phyloP scores from a whole-genome alignment of 805 yeast species.

The Barnettozyma siamensis region DNA sequence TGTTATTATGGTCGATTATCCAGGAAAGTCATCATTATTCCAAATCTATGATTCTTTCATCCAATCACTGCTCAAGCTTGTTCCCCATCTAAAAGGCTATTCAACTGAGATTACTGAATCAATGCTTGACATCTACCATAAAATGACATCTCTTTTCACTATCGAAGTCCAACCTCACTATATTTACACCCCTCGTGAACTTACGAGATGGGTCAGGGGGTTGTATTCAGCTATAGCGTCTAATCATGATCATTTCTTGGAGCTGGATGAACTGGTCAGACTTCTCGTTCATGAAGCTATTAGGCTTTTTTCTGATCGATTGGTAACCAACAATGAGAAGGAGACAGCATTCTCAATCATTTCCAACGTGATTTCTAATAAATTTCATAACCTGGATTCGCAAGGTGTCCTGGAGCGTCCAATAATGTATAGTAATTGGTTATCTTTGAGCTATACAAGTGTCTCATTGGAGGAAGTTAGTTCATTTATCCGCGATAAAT shows the following conservation, averaged over 20 bases:
- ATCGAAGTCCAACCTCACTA: slow-evolving; percentile 47
- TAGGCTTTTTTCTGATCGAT: slow-evolving; percentile 71
- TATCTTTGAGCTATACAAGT: slow-evolving; percentile 54
- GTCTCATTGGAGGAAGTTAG: slow-evolving; percentile 44
- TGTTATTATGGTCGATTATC: slow-evolving; percentile 73
- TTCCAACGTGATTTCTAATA: slow-evolving; percentile 25
- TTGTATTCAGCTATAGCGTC: slow-evolving; percentile 41
- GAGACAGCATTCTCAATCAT: slow-evolving; percentile 41
- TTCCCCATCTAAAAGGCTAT: slow-evolving; percentile 56
- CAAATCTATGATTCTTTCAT: slow-evolving; percentile 64
- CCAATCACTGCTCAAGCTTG: slow-evolving; percentile 48
- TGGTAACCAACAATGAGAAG: slow-evolving; percentile 43
- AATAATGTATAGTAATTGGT: slow-evolving; percentile 69
- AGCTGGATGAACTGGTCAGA: slow-evolving; percentile 44
- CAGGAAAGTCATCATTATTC: slow-evolving; percentile 51
- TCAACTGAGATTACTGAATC: slow-evolving; percentile 48
- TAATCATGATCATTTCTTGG: slow-evolving; percentile 28
- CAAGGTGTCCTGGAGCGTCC: slow-evolving; percentile 39
- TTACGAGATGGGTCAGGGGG: slow-evolving; percentile 86
- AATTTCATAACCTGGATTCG: slow-evolving; percentile 44
- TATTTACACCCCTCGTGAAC: slow-evolving; percentile 82
- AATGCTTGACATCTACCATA: slow-evolving; percentile 57
- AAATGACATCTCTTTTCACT: slow-evolving; percentile 38
- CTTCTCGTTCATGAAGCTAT: slow-evolving; percentile 80
- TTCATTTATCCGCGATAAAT: slow-evolving; percentile 54